phyloP scores from a whole-genome alignment of 2,329 filamentous ascomycete genomes.

The Epichloe sylvatica region DNA sequence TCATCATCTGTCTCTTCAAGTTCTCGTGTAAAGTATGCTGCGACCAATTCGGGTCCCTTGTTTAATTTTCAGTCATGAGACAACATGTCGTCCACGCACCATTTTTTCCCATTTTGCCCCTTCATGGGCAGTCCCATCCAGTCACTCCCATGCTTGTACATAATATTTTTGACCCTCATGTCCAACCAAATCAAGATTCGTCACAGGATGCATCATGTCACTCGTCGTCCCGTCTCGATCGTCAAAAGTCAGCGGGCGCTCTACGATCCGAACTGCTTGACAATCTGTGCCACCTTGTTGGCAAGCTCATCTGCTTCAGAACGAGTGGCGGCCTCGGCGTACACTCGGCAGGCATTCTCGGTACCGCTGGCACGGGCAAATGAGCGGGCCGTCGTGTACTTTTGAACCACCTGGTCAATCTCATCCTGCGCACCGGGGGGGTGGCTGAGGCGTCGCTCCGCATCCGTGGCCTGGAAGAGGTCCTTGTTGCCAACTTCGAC shows the following conservation, averaged over 20 bases:
- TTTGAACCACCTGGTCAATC: slow-evolving; percentile 77
- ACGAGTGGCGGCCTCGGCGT: slow-evolving; percentile 82
- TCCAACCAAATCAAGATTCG: neutral
- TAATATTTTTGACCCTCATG: neutral
- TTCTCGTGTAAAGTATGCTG: neutral
- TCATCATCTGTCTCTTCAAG: neutral
- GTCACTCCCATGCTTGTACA: neutral
- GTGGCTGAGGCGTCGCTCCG: slow-evolving; percentile 72
- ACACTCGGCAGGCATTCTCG: slow-evolving; percentile 90
- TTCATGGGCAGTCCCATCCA: neutral
- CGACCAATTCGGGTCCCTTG: neutral
- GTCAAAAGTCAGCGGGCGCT: slow-evolving; percentile 2
- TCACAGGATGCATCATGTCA: neutral
- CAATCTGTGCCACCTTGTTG: slow-evolving; percentile 63
- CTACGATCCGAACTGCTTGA: slow-evolving; percentile 41
- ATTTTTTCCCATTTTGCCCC: neutral
- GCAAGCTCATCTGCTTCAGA: slow-evolving; percentile 86
- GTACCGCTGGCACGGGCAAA: slow-evolving; percentile 92
- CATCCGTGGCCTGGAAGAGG: slow-evolving; percentile 81
- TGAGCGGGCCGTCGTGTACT: slow-evolving; percentile 77
- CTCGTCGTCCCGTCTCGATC: neutral
- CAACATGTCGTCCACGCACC: neutral
- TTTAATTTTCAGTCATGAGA: neutral
- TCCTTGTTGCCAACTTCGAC: slow-evolving; percentile 82
- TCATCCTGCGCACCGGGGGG: slow-evolving; percentile 68